Evolutionary conservation across 163 green algal species (phyloP).

Genomic region (Scenedesmus sp.): DNA sequence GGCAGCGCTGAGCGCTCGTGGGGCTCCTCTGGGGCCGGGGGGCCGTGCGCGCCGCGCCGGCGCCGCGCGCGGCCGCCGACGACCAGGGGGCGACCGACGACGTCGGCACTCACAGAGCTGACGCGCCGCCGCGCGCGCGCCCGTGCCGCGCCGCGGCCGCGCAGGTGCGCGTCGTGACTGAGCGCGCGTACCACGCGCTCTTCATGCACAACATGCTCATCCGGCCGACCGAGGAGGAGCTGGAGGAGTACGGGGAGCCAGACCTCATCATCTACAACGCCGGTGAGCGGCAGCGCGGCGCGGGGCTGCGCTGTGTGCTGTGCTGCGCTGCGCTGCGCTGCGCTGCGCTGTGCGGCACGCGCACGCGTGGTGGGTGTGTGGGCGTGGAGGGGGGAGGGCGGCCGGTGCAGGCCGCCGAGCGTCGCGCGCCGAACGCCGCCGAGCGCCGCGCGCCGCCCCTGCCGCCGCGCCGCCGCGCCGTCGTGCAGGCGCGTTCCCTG

Average conservation of each 20-base stretch:
- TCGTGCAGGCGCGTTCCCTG: slow-evolving; percentile 79
- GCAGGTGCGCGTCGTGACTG: slow-evolving; percentile 87
- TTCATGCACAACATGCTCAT: slow-evolving; percentile 99
- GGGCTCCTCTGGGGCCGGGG: too few species aligned
- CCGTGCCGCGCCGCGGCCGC: too few species aligned
- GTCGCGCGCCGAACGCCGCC: too few species aligned
- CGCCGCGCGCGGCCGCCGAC: too few species aligned
- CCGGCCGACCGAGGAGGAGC: slow-evolving; percentile 85
- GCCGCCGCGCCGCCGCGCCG: too few species aligned
- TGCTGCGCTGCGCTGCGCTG: background rate
- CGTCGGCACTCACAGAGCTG: too few species aligned
- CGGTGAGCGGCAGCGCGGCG: slow-evolving; percentile 33
- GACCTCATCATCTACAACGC: slow-evolving; percentile 98
- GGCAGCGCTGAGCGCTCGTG: background rate
- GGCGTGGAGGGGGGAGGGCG: too few species aligned
- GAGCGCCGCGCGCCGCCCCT: too few species aligned
- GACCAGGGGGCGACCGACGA: too few species aligned
- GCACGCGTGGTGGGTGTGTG: background rate
- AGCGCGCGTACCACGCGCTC: slow-evolving; percentile 91
- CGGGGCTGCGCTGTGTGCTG: background rate
- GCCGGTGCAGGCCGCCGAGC: too few species aligned
- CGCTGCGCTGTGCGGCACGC: background rate
- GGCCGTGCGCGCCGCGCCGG: too few species aligned
- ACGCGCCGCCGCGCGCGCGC: background rate
- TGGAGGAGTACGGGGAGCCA: slow-evolving; percentile 87